These are phyloP conservation scores for Piloderma croceum DNA, from an alignment of 768 basidiomycete genomes.

Conservation along the genomic window DNA sequence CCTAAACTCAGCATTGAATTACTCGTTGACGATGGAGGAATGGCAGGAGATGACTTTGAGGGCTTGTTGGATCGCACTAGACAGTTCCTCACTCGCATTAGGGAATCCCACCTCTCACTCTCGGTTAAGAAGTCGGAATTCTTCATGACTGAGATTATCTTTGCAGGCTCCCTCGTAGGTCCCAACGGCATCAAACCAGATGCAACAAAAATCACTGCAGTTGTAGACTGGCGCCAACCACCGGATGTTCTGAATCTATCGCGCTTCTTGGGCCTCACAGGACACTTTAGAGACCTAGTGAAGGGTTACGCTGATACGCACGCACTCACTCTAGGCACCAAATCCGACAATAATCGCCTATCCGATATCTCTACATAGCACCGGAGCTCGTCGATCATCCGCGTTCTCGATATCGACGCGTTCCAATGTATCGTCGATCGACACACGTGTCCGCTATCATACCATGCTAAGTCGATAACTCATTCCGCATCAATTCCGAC, in stretches of 20 bases:
- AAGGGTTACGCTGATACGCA: no score
- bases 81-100: no score
- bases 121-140: conserved; percentile 30
- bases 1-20: conserved; percentile 21
- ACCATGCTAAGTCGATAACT: no score
- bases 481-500: no score
- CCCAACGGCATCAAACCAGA: conserved; percentile 8
- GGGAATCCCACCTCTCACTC: conserved; percentile 27
- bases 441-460: no score
- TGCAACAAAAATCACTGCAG: conserved; percentile 8
- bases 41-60: conserved; percentile 29
- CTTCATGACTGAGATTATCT: conserved; percentile 32
- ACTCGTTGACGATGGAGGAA: conserved; percentile 36
- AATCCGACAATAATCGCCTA: no score
- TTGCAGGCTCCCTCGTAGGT: conserved; percentile 30
- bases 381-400: no score
- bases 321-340: no score
- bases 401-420: no score
- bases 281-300: conserved; percentile 10
- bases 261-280: conserved; percentile 8
- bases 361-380: no score
- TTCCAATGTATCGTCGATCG: no score
- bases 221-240: no score
- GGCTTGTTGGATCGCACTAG: conserved; percentile 22
- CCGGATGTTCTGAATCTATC: conserved; percentile 1